Evolutionary conservation across 2,329 filamentous ascomycete species (phyloP).

Genomic region (Stylonectria norvegica): DNA sequence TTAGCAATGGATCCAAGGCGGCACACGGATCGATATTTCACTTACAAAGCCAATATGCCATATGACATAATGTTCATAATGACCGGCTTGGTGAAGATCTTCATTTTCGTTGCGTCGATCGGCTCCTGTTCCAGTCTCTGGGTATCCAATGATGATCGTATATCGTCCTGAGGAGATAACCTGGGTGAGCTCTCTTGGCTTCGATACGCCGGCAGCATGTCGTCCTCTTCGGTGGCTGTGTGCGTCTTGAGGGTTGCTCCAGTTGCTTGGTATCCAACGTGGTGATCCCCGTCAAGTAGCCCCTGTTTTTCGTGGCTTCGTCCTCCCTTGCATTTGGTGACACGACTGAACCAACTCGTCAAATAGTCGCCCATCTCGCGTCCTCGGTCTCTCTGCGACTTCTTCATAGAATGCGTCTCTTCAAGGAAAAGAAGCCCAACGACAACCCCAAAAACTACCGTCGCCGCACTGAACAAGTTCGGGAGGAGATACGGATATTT

Average conservation of each 20-base stretch:
- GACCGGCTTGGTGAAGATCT: slow-evolving; percentile 80
- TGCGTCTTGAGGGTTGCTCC: slow-evolving; percentile 6
- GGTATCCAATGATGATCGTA: slow-evolving; percentile 15
- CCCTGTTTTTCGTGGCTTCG: slow-evolving; percentile 55
- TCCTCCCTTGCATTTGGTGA: slow-evolving; percentile 32
- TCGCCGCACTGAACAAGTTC: slow-evolving; percentile 82
- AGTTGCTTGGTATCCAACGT: slow-evolving; percentile 55
- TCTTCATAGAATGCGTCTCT: slow-evolving; percentile 86
- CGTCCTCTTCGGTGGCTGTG: slow-evolving; percentile 38
- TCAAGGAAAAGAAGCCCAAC: slow-evolving; percentile 85
- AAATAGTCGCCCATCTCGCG: slow-evolving; percentile 74
- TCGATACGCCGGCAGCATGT: slow-evolving; percentile 66
- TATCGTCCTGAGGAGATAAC: slow-evolving; percentile 33
- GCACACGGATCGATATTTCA: slow-evolving; percentile 25
- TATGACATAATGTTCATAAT: slow-evolving; percentile 85
- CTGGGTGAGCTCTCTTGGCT: slow-evolving; percentile 55
- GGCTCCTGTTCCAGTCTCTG: slow-evolving; percentile 24
- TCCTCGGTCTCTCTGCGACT: slow-evolving; percentile 70
- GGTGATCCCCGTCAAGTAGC: slow-evolving; percentile 60
- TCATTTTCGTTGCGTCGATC: slow-evolving; percentile 27
- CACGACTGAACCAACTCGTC: slow-evolving; percentile 39
- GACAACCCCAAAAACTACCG: slow-evolving; percentile 71
- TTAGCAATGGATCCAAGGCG: slow-evolving; percentile 11
- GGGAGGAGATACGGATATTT: slow-evolving; percentile 85
- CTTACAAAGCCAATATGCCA: slow-evolving; percentile 92